Base-by-base conservation (phyloP, 306 rosid genomes). In the Astragalus glycyphyllos region DNA sequence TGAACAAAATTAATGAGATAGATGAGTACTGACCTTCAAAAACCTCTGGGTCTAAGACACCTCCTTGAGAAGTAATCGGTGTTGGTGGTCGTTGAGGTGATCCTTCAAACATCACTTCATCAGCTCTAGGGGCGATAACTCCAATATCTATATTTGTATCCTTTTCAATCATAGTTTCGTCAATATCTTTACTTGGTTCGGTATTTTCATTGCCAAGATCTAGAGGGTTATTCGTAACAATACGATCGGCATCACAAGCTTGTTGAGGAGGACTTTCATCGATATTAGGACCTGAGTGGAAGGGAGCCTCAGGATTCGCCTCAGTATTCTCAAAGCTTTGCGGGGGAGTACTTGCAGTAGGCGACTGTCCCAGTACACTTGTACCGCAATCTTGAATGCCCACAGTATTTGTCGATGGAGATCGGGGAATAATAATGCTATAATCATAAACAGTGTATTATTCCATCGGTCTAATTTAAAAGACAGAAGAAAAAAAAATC, bases 61-160 rank as follows among this genome's bases (percentile, higher is more conserved):
- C 81, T 74, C 77, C 88, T 45, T 50, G 83, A 60, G 80, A 62
- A 41, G 86, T 65, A 77, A 73, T 75, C 26, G 92, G 86, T 65
- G 88, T 73, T 68, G 51, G 73, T 38, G 84, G 84, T 57, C 71
- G 84, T 61, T 42, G 83, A 48, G 48, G 75, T 49, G 17, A 71
- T 40, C 10, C 31, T 45, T 54, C 49, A 69, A 14, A 69, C 12
- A 1, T 2, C 4, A 8, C 14, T 42, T 79, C 89, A 71, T 75
- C 88, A 54, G 42, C 10, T 62, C 20, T 80, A 81, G 48, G 76
- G 76, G 65, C n/a, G n/a, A n/a, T n/a, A n/a, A n/a, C n/a, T n/a
- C n/a, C n/a, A n/a, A 66, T 69, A 7, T 10, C 65, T 6, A 2
- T 20, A 20, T 20, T 20, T 20, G 23, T 20, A 20, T 6, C 74